A percentile compares a stretch with the other conserved stretches of the same genome.
phyloP scores from a whole-genome alignment of 179 eudicot species.

The Carnegiea gigantea region DNA sequence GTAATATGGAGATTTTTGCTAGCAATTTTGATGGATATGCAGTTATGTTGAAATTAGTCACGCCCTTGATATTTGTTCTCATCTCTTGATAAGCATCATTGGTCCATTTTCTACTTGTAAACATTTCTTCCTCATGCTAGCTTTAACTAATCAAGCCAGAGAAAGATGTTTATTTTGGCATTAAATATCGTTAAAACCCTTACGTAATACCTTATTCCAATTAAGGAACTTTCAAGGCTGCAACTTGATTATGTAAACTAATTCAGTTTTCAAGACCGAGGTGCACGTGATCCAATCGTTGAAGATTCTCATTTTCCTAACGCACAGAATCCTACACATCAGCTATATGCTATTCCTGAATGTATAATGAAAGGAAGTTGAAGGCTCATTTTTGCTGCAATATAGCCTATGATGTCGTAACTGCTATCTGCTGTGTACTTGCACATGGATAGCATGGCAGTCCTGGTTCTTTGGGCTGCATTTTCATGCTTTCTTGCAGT shows the following conservation, averaged over 20 bases:
- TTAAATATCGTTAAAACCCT: background rate
- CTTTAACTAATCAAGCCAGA: background rate
- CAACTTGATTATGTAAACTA: background rate
- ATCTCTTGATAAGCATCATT: background rate
- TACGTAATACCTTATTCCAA: background rate
- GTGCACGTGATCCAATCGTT: constrained; percentile 12
- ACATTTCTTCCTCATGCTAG: background rate
- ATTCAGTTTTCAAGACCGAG: background rate
- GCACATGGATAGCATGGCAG: constrained; percentile 15
- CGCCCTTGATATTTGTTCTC: background rate
- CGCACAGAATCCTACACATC: background rate
- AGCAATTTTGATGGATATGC: background rate
- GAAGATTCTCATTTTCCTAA: background rate
- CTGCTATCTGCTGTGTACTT: background rate
- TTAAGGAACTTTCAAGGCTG: background rate
- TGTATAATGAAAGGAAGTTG: constrained; percentile 2
- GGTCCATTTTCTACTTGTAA: background rate
- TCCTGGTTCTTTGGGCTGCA: constrained; percentile 13
- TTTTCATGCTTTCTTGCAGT: constrained; percentile 20
- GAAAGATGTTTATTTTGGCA: background rate
- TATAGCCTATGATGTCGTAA: constrained; percentile 7
- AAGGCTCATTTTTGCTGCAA: background rate
- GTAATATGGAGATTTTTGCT: background rate
- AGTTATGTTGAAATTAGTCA: background rate
- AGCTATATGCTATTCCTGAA: constrained; percentile 5